Evolutionary conservation across 2,329 filamentous ascomycete species (phyloP), one percentile per base, ranked within the genome.

Genomic region (Nigrospora oryzae): DNA sequence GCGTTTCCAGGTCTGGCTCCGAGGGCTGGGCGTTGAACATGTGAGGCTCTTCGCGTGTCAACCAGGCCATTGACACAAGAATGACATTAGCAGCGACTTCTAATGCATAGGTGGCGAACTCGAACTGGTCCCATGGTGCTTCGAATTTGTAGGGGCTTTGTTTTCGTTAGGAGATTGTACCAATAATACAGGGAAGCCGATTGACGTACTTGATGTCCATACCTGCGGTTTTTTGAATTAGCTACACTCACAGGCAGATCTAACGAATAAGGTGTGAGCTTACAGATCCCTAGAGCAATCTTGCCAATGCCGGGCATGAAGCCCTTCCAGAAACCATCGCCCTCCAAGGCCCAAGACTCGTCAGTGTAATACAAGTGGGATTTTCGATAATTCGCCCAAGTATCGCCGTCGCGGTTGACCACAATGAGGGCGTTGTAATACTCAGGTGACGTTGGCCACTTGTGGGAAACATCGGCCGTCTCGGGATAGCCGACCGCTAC

Each of bases 401-500:
- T 75, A n/a, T 83, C 77, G 0, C 81, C 81, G 0, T 83, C 75
- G 0, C 53, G 58, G 44, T 74, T 77, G 4, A 84, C 69, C 0
- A 80, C 64, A 2, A 84, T 69, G 0, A 67, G 62, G 1, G 69
- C 68, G 47, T 69, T 69, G 40, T 68, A 69, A 31, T 68, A 68
- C 36, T 69, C 65, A 0, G 58, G 57, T 0, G 58, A 60, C 2
- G 73, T 62, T 0, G 78, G 77, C 71, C 75, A 79, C 19, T 67
- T 66, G 1, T 59, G 42, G 0, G 66, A 58, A 0, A 74, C 55
- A 41, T 83, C 78, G 1, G 75, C 75, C 53, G 75, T 78, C 46
- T 93, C 87, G 0, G 87, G 86, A 45, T 91, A 93, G 0, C 87
- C 87, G 1, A 80, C 78, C 0, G 78, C 75, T 0, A 91, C 84